These are phyloP conservation scores for Pneumocystis murina DNA, from an alignment of 1,139 yeast genomes.

Conservation along the genomic window DNA sequence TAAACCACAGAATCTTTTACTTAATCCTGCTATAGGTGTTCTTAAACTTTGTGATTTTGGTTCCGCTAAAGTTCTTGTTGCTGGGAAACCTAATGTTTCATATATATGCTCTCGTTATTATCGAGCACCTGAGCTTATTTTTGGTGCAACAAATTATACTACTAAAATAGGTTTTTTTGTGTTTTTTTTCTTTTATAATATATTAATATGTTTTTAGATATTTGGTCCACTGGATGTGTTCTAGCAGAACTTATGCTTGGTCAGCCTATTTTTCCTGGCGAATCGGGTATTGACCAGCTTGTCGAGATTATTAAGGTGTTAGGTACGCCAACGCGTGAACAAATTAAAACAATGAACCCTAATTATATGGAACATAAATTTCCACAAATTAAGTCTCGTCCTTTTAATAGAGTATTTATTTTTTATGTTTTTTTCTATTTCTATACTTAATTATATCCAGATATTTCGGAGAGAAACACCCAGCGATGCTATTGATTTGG, in stretches of 20 bases:
- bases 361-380: constrained; percentile 94
- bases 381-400: constrained; percentile 91
- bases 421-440: neutral
- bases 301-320: constrained; percentile 91
- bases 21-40: constrained; percentile 64
- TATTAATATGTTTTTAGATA: constrained; percentile 30
- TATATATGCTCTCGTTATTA: constrained; percentile 93
- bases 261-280: constrained; percentile 95
- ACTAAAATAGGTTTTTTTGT: constrained; percentile 46
- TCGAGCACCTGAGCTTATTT: constrained; percentile 85
- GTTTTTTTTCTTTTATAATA: neutral
- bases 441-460: neutral
- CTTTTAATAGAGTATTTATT: constrained; percentile 54
- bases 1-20: constrained; percentile 84
- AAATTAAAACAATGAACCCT: constrained; percentile 88
- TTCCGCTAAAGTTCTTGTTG: constrained; percentile 85
- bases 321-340: constrained; percentile 90
- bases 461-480: constrained; percentile 40
- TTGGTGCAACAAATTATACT: constrained; percentile 87
- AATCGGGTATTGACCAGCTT: constrained; percentile 89
- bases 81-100: constrained; percentile 85
- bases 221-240: constrained; percentile 97
- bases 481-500: constrained; percentile 46
- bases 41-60: constrained; percentile 94
- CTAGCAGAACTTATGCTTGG: constrained; percentile 93